These are phyloP conservation scores for Schizosaccharomyces lindneri DNA, from an alignment of 805 yeast genomes.

Conservation along the genomic window DNA sequence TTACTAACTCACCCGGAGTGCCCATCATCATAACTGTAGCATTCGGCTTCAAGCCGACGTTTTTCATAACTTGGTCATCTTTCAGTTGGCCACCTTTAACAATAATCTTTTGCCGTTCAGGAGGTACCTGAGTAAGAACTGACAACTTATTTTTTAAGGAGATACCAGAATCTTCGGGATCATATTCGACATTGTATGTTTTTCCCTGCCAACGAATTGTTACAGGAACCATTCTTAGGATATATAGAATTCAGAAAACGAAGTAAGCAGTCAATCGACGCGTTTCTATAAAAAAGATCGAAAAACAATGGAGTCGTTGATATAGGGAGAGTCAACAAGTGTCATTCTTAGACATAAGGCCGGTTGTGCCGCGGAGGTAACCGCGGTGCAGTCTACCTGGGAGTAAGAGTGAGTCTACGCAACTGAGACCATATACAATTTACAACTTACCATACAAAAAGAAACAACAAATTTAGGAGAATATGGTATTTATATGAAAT, in stretches of 20 bases:
- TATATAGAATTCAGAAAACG: neutral
- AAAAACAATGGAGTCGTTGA: too few relatives aligned
- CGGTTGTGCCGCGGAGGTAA: too few relatives aligned
- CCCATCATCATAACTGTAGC: slow-evolving; percentile 75
- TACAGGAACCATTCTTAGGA: neutral
- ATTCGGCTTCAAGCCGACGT: slow-evolving; percentile 33
- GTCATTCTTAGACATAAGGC: too few relatives aligned
- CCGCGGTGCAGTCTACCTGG: too few relatives aligned
- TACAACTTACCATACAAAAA: neutral
- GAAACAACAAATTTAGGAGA: neutral
- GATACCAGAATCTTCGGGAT: slow-evolving; percentile 29
- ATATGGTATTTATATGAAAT: neutral
- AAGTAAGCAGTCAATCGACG: neutral
- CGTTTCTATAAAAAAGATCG: too few relatives aligned
- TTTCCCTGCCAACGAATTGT: slow-evolving; percentile 21
- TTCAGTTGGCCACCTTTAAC: slow-evolving; percentile 70
- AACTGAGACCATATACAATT: too few relatives aligned
- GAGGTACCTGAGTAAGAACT: slow-evolving; percentile 58
- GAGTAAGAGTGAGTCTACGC: too few relatives aligned
- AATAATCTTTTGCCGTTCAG: slow-evolving; percentile 69
- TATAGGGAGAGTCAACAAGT: too few relatives aligned
- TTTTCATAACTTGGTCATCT: slow-evolving; percentile 34
- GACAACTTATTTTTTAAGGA: slow-evolving; percentile 45
- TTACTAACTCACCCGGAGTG: slow-evolving; percentile 46
- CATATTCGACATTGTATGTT: slow-evolving; percentile 30